Conservation (phyloP, 164 flowering plant species). For the Malania oleifera region DNA sequence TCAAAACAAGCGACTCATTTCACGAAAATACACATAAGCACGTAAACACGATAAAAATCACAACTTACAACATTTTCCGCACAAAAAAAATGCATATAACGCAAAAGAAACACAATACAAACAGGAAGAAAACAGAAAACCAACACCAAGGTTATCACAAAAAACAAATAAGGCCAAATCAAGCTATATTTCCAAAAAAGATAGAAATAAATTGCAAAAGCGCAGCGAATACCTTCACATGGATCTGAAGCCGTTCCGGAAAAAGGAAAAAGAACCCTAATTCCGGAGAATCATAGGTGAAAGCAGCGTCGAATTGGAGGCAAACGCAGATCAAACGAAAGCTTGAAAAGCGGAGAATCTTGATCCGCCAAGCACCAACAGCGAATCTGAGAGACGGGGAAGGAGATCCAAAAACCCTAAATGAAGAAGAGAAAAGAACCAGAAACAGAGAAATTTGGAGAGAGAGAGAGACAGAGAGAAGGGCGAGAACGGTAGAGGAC, state of each 20-base stretch:
- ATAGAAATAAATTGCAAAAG: not conserved
- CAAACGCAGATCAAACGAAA: conserved; percentile 16
- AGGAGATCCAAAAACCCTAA: conserved; percentile 26
- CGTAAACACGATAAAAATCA: too few relatives aligned
- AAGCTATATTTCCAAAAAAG: not conserved
- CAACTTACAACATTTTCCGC: too few relatives aligned
- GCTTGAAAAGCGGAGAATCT: conserved; percentile 20
- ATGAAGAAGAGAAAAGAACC: not conserved
- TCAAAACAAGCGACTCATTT: too few relatives aligned
- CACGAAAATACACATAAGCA: too few relatives aligned
- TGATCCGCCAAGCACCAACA: conserved; percentile 15
- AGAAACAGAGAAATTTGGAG: not conserved
- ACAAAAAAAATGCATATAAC: too few relatives aligned
- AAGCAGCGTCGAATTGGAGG: not conserved
- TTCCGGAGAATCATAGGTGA: not conserved
- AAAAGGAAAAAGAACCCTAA: conserved; percentile 4
- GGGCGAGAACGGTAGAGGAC: not conserved
- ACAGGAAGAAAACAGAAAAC: not conserved
- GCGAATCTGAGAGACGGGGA: not conserved
- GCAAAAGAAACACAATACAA: not conserved
- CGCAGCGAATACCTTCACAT: not conserved
- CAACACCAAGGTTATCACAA: not conserved
- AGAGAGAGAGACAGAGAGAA: conserved; percentile 6
- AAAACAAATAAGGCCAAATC: not conserved
- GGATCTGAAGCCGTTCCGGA: not conserved